Evolutionary conservation across 1,284 basidiomycete genomes (phyloP).

Genomic region (Mycena citricolor): DNA sequence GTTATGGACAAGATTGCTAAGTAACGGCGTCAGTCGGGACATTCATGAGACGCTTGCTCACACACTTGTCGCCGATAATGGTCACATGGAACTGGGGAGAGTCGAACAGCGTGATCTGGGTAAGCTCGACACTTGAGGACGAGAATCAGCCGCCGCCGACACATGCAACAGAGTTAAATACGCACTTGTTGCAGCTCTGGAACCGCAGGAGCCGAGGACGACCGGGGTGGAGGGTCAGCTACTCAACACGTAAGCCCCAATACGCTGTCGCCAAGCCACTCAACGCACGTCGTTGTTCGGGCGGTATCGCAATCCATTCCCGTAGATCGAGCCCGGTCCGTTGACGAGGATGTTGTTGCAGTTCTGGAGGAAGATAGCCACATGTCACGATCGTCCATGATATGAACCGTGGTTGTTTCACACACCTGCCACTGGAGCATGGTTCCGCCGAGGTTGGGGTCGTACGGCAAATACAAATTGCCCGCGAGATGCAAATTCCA

Average conservation of each 20-base stretch:
- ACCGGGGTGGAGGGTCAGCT: conserved; percentile 22
- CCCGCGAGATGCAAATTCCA: conserved; percentile 26
- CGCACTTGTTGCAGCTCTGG: conserved; percentile 18
- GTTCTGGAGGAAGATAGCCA: conserved; percentile 15
- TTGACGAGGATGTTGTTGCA: conserved; percentile 25
- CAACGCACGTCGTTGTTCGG: conserved; percentile 21
- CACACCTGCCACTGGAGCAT: conserved; percentile 25
- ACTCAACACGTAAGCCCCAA: neutral
- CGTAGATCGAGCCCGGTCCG: conserved; percentile 26
- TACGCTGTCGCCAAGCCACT: no score
- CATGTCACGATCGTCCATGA: no score
- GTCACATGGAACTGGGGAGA: conserved; percentile 18
- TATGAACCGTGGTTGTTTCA: no score
- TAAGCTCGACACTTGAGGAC: conserved; percentile 13
- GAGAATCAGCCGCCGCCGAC: neutral
- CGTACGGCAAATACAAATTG: conserved; percentile 23
- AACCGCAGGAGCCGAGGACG: conserved; percentile 19
- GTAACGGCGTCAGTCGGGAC: neutral
- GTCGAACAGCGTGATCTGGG: conserved; percentile 14
- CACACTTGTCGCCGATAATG: conserved; percentile 18
- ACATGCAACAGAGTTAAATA: neutral
- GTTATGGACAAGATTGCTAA: conserved; percentile 16
- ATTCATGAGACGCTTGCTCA: no score
- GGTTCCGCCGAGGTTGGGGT: conserved; percentile 21
- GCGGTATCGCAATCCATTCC: conserved; percentile 27